Evolutionary conservation across 2,329 filamentous ascomycete species (phyloP), one percentile per base, ranked within the genome.

Genomic region (Aspergillus niger): DNA sequence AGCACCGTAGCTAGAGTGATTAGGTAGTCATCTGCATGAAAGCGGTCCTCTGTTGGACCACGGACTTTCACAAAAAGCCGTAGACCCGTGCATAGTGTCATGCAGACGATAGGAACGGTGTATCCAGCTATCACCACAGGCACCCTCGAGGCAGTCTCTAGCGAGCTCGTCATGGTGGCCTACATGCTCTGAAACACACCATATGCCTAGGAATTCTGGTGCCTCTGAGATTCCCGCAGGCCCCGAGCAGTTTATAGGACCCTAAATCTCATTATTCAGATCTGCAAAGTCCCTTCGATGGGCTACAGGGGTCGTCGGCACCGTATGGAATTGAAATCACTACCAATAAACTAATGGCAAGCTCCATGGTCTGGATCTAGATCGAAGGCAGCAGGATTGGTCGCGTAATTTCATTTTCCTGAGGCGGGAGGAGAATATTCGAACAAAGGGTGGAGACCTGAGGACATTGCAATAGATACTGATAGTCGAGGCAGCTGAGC

Each of bases 41-140:
- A 38, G 2, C 24, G 39, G 13, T 59, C 57, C 8, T 59, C 39
- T 3, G 55, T 20, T 26, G 22, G 52, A 55, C 52, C 52, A 17
- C 22, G 22, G 17, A 50, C 17, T 36, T 59, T 59, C 22, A 49
- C 51, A 3, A 30, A 8, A 4, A 59, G 22, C 17, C 57, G 41
- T 13, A 59, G 20, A 32, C 44, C 51, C 5, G 57, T 59, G 43
- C 41, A 55, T 32, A 54, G n/a, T 1, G 55, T 30, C 36, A 59
- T 43, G 13, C 52, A 7, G 8, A 30, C 32, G 17, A 54, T 55
- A 7, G 57, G 51, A 15, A 59, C 51, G 15, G 24, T 48, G 44
- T 59, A 59, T 43, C 57, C 57, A 17, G 52, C 51, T 13, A 59
- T 50, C 10, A 55, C 43, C 36, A 55, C 15, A 20, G 51, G 39